Evolutionary conservation across 768 basidiomycete genomes (phyloP), one percentile per base, ranked within the genome.

Genomic region (Coprinellus micaceus): DNA sequence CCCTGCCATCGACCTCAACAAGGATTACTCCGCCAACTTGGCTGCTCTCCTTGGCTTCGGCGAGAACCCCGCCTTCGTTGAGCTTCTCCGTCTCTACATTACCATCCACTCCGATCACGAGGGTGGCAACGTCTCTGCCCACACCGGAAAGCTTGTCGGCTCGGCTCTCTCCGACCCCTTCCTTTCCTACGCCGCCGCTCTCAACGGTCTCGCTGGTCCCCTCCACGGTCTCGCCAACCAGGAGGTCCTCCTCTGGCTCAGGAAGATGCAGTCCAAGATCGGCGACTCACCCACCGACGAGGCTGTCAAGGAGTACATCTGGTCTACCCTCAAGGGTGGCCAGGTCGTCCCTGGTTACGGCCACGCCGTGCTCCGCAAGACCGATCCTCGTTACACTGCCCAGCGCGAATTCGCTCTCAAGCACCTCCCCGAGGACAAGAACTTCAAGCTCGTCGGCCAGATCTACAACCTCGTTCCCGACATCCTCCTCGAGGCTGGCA

Each of bases 31-130:
- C 7, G 80, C 83, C 69, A 98, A 98, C 72, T 81, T 98, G 60
- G 81, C 94, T 45, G 85, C 84, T 62, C 84, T 97, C 51, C 89
- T 98, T 53, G 96, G 96, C 58, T 97, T 92, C 67, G 91, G 89
- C 53, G 89, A 92, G 56, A 89, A 94, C 63, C 75, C 80, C 46
- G 86, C 82, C 24, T 97, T 98, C 61, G 91, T 97, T 56, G 96
- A 98, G 75, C 83, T 98, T 54, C 83, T 98, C 73, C 83, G 96
- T 60, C 83, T 98, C 48, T 98, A 98, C 79, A 85, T 98, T 74
- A 96, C 94, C 63, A 95, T 98, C 67, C 96, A 98, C 82, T 94
- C 89, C 69, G 96, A 98, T 69, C 96, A 98, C 75, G 96, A 98
- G 74, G 96, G 96, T 70, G 96, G 96, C 44, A 98, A 98, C 64